Evolutionary conservation across 768 basidiomycete genomes (phyloP).

Genomic region (Psilocybe cyanescens): DNA sequence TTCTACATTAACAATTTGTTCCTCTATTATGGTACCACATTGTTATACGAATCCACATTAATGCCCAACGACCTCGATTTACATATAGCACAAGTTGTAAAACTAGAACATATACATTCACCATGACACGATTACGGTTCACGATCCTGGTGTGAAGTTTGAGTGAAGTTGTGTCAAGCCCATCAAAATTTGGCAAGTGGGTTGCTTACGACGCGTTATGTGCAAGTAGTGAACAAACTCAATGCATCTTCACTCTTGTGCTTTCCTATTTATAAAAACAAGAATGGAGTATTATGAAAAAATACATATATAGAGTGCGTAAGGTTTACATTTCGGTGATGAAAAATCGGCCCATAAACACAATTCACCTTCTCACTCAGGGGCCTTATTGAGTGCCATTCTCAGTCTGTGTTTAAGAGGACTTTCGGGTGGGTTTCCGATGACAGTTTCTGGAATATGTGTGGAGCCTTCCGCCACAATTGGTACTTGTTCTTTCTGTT

Average conservation of each 20-base stretch:
- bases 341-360: not conserved
- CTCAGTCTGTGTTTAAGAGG: slow-evolving; percentile 32
- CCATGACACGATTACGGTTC: not conserved
- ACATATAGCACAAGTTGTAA: not conserved
- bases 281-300: too few relatives aligned
- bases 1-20: slow-evolving; percentile 8
- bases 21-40: not conserved
- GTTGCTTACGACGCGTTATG: too few relatives aligned
- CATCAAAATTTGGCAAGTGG: too few relatives aligned
- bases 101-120: not conserved
- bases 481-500: slow-evolving; percentile 7
- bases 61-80: not conserved
- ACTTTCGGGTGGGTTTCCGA: slow-evolving; percentile 26
- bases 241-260: too few relatives aligned
- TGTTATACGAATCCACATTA: not conserved
- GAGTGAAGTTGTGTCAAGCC: too few relatives aligned
- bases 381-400: slow-evolving; percentile 27
- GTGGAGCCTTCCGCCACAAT: not conserved
- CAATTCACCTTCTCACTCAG: not conserved
- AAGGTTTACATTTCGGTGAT: too few relatives aligned
- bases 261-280: too few relatives aligned
- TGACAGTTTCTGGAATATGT: slow-evolving; percentile 12
- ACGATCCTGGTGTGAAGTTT: not conserved
- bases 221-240: too few relatives aligned
- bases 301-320: too few relatives aligned